Evolutionary conservation across 306 rosid species (phyloP), one percentile per base, ranked within the genome.

Genomic region (Sindora glabra): DNA sequence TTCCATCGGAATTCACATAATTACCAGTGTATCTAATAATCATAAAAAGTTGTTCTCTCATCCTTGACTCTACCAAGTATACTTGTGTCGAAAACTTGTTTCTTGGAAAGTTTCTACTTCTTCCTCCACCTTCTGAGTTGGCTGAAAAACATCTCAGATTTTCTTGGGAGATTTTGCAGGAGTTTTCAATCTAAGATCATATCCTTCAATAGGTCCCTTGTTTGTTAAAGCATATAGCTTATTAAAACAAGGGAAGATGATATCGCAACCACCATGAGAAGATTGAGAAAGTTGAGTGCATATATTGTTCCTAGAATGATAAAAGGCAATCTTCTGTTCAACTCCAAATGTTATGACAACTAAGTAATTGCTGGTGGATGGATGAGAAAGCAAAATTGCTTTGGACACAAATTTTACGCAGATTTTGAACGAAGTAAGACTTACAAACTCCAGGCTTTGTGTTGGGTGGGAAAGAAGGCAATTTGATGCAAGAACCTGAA

Each of bases 21-120:
- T 62, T 62, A 0, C 57, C 25, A 22, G 36, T 34, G 15, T 19
- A 8, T n/a, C 56, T 24, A 4, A n/a, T 22, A 17, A 34, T 39
- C 4, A 36, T 11, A 48, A 67, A 16, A 45, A 56, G n/a, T n/a
- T n/a, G 23, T 18, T 67, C 48, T 32, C 57, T n/a, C n/a, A n/a
- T 64, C 64, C 19, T 27, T 3, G 48, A 55, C 39, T 66, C 64
- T 27, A 55, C 64, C 63, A 66, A 66, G 19, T 41, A 54, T n/a
- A 4, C 16, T 8, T 22, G 25, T 18, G n/a, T n/a, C n/a, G n/a
- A n/a, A n/a, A n/a, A n/a, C n/a, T n/a, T n/a, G n/a, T n/a, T n/a
- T n/a, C n/a, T n/a, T 3, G 24, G 40, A 2, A 65, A 40, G n/a
- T 27, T 22, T 0, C n/a, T 5, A 1, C 45, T 10, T 3, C 30